A percentile compares a stretch with the other conserved stretches of the same genome.
Conservation (phyloP, 345 rosid genomes). For the Pistacia atlantica region DNA sequence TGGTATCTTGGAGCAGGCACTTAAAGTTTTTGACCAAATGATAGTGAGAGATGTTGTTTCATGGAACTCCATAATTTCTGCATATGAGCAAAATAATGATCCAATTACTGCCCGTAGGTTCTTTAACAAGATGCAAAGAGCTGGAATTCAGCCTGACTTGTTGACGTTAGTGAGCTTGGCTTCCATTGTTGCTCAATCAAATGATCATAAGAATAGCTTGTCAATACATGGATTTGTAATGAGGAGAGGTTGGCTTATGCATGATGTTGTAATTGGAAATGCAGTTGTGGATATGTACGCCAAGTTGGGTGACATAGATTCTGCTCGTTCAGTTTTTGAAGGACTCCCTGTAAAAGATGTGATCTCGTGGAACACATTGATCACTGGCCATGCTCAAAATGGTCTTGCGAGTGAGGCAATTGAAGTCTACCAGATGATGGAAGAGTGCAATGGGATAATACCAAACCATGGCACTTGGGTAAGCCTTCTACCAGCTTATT, state of each 20-base stretch:
- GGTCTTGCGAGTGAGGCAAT: constrained; percentile 66
- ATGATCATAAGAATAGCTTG: constrained; percentile 33
- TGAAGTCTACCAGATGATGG: constrained; percentile 44
- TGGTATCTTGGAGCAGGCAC: constrained; percentile 31
- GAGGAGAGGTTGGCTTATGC: constrained; percentile 46
- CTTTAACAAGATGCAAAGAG: constrained; percentile 40
- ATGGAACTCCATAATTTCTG: constrained; percentile 66
- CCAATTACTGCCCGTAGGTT: constrained; percentile 36
- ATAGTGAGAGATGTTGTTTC: constrained; percentile 46
- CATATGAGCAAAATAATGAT: constrained; percentile 53
- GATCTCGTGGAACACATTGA: constrained; percentile 58
- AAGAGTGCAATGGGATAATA: constrained; percentile 34
- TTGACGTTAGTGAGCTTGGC: constrained; percentile 55
- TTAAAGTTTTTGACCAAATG: constrained; percentile 47
- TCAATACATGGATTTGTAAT: constrained; percentile 44
- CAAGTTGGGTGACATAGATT: constrained; percentile 44
- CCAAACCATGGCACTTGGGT: constrained; percentile 65
- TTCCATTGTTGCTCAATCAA: constrained; percentile 47
- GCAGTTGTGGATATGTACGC: constrained; percentile 59
- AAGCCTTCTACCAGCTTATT: constrained; percentile 57
- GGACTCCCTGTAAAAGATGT: constrained; percentile 46
- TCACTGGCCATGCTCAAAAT: constrained; percentile 57
- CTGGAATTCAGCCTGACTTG: constrained; percentile 43
- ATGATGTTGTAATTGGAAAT: constrained; percentile 44
- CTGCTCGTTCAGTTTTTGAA: constrained; percentile 44